Percentiles rank a stretch among this genome's conserved stretches.
Evolutionary conservation across 208 protist species (phyloP).

Genomic region (Crithidia acanthocephali): DNA sequence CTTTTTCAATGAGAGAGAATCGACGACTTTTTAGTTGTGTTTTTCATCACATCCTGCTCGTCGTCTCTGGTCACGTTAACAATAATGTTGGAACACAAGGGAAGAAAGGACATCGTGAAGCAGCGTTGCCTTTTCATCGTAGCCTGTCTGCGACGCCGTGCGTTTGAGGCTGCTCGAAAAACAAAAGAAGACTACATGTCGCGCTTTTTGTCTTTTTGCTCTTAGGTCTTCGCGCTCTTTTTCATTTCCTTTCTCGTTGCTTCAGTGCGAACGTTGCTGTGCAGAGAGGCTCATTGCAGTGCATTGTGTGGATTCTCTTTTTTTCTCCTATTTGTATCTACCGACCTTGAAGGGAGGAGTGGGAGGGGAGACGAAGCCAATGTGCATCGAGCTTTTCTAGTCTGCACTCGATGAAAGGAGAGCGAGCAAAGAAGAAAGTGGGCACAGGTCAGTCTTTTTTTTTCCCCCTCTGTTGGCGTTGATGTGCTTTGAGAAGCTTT

Average conservation of each 20-base stretch:
- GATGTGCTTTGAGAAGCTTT: neutral
- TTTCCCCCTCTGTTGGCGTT: neutral
- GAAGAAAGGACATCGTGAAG: neutral
- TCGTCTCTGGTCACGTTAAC: slow-evolving; percentile 7
- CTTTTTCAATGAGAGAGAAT: neutral
- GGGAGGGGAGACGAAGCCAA: no score
- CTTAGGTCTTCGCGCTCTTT: neutral
- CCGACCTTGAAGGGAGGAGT: no score
- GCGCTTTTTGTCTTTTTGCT: slow-evolving; percentile 28
- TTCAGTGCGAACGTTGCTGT: no score
- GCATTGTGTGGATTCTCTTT: slow-evolving; percentile 14
- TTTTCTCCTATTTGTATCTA: neutral
- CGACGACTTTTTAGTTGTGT: slow-evolving; percentile 11
- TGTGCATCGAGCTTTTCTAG: no score
- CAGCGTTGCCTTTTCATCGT: neutral
- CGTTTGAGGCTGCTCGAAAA: neutral
- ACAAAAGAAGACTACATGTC: neutral
- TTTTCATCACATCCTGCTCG: slow-evolving; percentile 10
- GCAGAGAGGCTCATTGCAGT: no score
- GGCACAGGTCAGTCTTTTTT: no score
- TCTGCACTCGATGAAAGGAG: neutral
- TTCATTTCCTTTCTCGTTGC: slow-evolving; percentile 20
- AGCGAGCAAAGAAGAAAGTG: no score
- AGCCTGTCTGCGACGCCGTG: neutral
- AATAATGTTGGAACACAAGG: neutral